These are phyloP conservation scores for Blepharisma japonicum DNA, from an alignment of 73 alveolate genomes.

Conservation along the genomic window DNA sequence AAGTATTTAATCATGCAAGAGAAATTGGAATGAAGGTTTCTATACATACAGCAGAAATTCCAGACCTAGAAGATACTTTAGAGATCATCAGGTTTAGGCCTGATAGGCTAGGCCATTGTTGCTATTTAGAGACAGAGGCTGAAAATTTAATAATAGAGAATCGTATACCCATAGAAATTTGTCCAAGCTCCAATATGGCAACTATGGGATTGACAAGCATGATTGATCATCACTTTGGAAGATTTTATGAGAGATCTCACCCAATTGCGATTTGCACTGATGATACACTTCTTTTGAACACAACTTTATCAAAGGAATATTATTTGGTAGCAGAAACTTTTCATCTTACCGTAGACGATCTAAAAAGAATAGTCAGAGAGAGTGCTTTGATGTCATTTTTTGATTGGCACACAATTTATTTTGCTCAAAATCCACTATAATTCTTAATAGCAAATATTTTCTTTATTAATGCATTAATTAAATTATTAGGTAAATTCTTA, in stretches of 20 bases:
- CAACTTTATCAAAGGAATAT: constrained; percentile 48
- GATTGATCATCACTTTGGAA: constrained; percentile 35
- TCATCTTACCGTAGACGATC: background rate
- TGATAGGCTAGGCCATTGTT: constrained; percentile 85
- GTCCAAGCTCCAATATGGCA: constrained; percentile 65
- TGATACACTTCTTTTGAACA: constrained; percentile 71
- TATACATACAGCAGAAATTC: constrained; percentile 74
- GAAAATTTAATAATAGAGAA: constrained; percentile 36
- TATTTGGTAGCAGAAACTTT: constrained; percentile 25
- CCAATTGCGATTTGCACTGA: constrained; percentile 65
- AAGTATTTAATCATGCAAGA: constrained; percentile 51
- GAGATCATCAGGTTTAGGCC: constrained; percentile 75
- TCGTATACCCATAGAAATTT: constrained; percentile 75
- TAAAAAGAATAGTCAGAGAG: too few species aligned
- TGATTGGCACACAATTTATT: too few species aligned
- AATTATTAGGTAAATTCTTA: too few species aligned
- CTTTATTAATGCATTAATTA: too few species aligned
- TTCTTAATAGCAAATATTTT: too few species aligned
- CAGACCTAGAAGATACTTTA: constrained; percentile 53
- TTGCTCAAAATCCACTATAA: too few species aligned
- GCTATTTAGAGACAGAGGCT: constrained; percentile 44
- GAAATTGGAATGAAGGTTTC: constrained; percentile 63
- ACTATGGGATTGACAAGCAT: constrained; percentile 44
- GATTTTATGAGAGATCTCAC: constrained; percentile 35
- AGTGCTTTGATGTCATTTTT: too few species aligned